Base-by-base conservation (phyloP, 1,139 yeast genomes). In the Protomyces gravidus region DNA sequence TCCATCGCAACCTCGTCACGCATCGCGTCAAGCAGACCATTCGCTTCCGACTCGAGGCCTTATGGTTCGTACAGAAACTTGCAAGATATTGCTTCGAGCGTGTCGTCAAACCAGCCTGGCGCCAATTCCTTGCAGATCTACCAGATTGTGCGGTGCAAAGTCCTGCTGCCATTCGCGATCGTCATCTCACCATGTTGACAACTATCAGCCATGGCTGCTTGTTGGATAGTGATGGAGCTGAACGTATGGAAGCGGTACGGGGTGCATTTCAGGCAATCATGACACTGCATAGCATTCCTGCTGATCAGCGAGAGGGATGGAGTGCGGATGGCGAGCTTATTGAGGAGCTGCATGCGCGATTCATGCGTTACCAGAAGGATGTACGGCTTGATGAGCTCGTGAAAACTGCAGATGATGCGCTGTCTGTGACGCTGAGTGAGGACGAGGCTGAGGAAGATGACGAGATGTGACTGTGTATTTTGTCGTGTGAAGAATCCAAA, bases 41-140 rank as follows among this genome's bases (percentile, higher is more conserved):
- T 19, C 36, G 45, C 17, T 53, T 53, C 26, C 45, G 58, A 15
- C 36, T 53, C 6, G 51, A 53, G 21, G 58, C 58, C 1, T 15
- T 50, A 7, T 23, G 48, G 39, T 53, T 53, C 25, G 28, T 53
- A 13, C n/a, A 17, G 9, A 23, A 49, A 21, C 48, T 53, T 15
- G 36, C 51, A 26, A 26, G 26, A 9, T 45, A 53, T 28, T 45
- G 47, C 45, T 53, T 39, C 39, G 51, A 53, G 26, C 47, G 46
- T 2, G 58, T 53, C 28, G 17, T 53, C 25, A 25, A 42, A 11
- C 30, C 39, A 9, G 33, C 39, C 6, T 46, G 51, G 27, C 45
- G 45, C 17, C 15, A n/a, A 9, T 53, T 53, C 19, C 9, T 26
- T 2, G 17, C n/a, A 1, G 26, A 32, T 13, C 9, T 53, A 23